Evolutionary conservation across 2,329 filamentous ascomycete species (phyloP), one percentile per base, ranked within the genome.

Genomic region (Ceratocystiopsis brevicomis): DNA sequence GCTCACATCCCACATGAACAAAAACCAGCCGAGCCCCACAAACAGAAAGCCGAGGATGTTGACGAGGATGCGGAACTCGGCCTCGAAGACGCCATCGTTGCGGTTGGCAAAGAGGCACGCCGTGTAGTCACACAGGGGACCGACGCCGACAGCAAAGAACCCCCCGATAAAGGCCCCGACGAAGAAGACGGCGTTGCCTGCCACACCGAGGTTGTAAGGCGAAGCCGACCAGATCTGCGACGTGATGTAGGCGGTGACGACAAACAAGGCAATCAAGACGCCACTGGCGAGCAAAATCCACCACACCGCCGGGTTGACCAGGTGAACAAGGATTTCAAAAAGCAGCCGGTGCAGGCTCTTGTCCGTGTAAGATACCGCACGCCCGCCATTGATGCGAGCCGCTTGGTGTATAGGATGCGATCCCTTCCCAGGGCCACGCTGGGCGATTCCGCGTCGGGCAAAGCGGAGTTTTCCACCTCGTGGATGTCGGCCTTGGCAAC

Each of bases 141-240:
- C 50, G 8, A 41, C 40, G 3, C 61, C 42, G 30, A 58, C 52
- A 10, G 61, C 61, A n/a, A 64, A 52, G 6, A 63, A 52, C n/a
- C 52, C 55, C 3, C 61, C 59, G 37, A 62, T 48, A 50, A 64
- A 58, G 3, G 61, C 57, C 0, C 62, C 60, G 16, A 64, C 55
- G 43, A 59, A 61, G 44, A 64, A 61, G 41, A 64, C 59, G 1
- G 63, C 64, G 37, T 63, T 61, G 40, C 60, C 51, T 4, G 57
- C 54, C 3, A 59, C 54, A 25, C 53, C 53, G 50, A 66, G 62
- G 51, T 60, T 59, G 39, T 51, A 52, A 0, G 51, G 51, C 6
- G 50, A 42, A 3, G 45, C 45, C 2, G 46, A 46, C 40, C 43
- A 51, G 39, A 52, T 48, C 44, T 51, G 49, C 5, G 50, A 47